A percentile compares a stretch with the other conserved stretches of the same genome.
Conservation (phyloP, 202 grass and related monocot species). For the Panicum hallii region DNA sequence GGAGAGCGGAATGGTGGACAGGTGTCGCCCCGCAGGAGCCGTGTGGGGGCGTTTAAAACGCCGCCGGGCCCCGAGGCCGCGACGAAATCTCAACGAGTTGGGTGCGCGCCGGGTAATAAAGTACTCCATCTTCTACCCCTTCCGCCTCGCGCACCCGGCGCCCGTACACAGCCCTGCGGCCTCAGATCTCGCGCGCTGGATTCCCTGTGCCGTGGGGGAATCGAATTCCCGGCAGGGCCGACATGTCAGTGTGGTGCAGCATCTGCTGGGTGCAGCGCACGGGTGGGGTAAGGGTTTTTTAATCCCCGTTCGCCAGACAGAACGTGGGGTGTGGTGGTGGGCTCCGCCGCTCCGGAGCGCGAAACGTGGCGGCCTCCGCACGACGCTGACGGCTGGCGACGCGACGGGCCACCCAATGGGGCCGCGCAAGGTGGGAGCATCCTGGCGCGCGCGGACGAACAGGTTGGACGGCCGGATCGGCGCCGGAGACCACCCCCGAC, state of each 20-base stretch:
- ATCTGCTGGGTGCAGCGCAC: not conserved
- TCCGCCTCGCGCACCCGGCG: conserved; percentile 48
- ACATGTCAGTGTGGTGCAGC: accelerated
- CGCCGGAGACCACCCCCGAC: not conserved
- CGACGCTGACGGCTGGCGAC: conserved; percentile 42
- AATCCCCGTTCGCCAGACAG: not conserved
- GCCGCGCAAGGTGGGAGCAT: conserved; percentile 54
- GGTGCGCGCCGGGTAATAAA: conserved; percentile 55
- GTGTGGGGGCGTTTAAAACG: conserved; percentile 43
- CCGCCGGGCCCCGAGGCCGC: not conserved
- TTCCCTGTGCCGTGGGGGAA: not conserved
- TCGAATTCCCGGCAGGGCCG: accelerated
- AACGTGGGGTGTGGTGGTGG: conserved; percentile 53
- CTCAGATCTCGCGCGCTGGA: not conserved
- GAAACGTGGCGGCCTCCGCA: conserved; percentile 62
- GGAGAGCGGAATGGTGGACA: conserved; percentile 23
- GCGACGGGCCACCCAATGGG: conserved; percentile 60
- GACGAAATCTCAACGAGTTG: conserved; percentile 30
- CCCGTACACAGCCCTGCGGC: not conserved
- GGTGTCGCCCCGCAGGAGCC: conserved; percentile 41
- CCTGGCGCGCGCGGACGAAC: conserved; percentile 13
- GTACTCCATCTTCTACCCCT: not conserved
- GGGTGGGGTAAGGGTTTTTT: conserved; percentile 9
- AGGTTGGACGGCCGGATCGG: conserved; percentile 38
- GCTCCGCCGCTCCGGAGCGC: conserved; percentile 3